Conservation (phyloP, 176 grass and related monocot genomes). For the Carex cristatella region DNA sequence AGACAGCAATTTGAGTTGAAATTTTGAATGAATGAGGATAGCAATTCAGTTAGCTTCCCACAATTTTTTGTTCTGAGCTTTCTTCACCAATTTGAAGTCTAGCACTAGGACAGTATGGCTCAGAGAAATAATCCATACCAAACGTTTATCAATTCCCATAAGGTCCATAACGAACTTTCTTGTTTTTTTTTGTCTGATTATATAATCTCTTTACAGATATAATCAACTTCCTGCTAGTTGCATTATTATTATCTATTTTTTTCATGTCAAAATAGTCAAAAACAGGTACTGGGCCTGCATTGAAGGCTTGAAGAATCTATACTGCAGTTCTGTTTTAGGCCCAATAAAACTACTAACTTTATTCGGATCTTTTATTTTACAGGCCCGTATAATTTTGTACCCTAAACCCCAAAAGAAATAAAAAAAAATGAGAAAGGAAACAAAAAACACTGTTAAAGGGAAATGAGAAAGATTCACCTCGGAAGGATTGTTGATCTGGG, state of each 20-base stretch:
- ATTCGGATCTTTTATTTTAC: background rate
- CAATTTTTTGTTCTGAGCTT: background rate
- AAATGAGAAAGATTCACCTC: conserved; percentile 16
- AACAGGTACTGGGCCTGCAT: background rate
- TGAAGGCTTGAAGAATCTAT: background rate
- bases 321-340: background rate
- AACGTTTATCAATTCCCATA: background rate
- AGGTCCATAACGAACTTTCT: conserved; percentile 4
- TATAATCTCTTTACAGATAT: background rate
- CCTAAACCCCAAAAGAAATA: background rate
- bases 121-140: background rate
- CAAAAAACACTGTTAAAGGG: background rate
- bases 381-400: background rate
- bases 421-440: background rate
- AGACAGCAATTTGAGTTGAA: background rate
- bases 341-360: background rate
- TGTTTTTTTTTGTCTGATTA: background rate
- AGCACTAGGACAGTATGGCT: background rate
- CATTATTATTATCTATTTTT: background rate
- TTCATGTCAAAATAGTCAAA: background rate
- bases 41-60: conserved; percentile 3
- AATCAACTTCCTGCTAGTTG: background rate
- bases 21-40: background rate
- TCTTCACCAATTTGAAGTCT: conserved; percentile 4
- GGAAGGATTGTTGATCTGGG: conserved; percentile 13